phyloP scores from a whole-genome alignment of 805 yeast genomes.

The Ogataea saltuana region DNA sequence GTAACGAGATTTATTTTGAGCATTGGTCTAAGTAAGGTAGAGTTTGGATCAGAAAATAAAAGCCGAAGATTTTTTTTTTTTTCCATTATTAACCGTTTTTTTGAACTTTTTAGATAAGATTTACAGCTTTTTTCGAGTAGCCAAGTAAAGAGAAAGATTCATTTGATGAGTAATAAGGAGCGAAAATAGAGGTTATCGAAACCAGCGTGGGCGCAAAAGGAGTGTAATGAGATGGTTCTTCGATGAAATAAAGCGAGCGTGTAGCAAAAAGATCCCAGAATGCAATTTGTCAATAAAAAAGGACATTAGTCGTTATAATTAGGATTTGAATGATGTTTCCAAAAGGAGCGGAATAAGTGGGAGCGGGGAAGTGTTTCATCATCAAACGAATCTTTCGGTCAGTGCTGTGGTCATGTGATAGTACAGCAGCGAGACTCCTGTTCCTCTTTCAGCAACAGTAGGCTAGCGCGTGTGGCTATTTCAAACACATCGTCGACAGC shows the following conservation, averaged over 20 bases:
- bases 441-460: constrained; percentile 51
- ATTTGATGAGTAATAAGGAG: constrained; percentile 1
- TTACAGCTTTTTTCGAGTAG: not conserved
- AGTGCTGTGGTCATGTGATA: constrained; percentile 27
- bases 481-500: constrained; percentile 95
- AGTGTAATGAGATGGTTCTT: not conserved
- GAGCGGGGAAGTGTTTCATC: too few relatives aligned
- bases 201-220: not conserved
- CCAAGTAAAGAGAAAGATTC: too few relatives aligned
- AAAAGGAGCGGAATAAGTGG: constrained; percentile 10
- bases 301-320: constrained; percentile 8
- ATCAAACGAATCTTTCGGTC: not conserved
- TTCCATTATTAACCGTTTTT: not conserved
- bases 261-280: not conserved
- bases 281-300: constrained; percentile 2
- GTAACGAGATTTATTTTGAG: too few relatives aligned
- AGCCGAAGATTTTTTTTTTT: not conserved
- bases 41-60: not conserved
- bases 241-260: constrained; percentile 2
- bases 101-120: not conserved
- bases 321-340: constrained; percentile 2
- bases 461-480: constrained; percentile 80
- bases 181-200: not conserved
- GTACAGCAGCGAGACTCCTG: constrained; percentile 46
- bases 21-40: not conserved